A percentile compares a stretch with the other conserved stretches of the same genome.
Evolutionary conservation across 2,329 filamentous ascomycete genomes (phyloP).

Genomic region (Podosphaera fusca): DNA sequence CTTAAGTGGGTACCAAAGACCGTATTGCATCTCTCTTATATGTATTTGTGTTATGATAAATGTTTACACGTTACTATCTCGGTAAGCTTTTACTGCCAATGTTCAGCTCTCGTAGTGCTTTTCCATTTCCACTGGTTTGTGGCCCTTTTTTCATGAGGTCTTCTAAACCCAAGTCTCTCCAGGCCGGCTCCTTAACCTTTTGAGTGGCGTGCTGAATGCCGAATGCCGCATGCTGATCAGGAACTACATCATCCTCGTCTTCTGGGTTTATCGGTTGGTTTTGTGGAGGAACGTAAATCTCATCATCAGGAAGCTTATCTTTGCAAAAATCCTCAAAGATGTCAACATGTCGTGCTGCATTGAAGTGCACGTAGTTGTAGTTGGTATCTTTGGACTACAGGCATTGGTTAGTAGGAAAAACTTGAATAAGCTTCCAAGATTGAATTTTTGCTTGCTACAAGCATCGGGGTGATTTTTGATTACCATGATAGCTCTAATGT

Average conservation of each 20-base stretch:
- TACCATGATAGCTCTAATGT: too few relatives aligned
- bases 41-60: constrained; percentile 1
- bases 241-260: constrained; percentile 72
- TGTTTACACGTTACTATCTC: background rate
- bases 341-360: constrained; percentile 47
- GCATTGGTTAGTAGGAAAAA: background rate
- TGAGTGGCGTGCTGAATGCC: constrained; percentile 66
- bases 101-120: constrained; percentile 2
- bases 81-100: constrained; percentile 4
- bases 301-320: constrained; percentile 48
- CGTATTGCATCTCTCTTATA: constrained; percentile 6
- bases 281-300: constrained; percentile 60
- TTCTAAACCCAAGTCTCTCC: constrained; percentile 56
- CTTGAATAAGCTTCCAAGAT: background rate
- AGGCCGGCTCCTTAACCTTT: constrained; percentile 44
- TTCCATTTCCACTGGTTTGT: background rate
- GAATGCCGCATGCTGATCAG: constrained; percentile 71
- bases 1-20: constrained; percentile 1
- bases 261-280: constrained; percentile 69
- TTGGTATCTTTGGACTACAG: constrained; percentile 39
- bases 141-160: constrained; percentile 43
- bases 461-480: too few relatives aligned
- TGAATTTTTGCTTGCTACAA: background rate
- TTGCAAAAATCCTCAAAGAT: constrained; percentile 58
- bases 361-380: constrained; percentile 57